phyloP scores from a whole-genome alignment of 2,329 filamentous ascomycete genomes.

The Rhinocladiella similis region DNA sequence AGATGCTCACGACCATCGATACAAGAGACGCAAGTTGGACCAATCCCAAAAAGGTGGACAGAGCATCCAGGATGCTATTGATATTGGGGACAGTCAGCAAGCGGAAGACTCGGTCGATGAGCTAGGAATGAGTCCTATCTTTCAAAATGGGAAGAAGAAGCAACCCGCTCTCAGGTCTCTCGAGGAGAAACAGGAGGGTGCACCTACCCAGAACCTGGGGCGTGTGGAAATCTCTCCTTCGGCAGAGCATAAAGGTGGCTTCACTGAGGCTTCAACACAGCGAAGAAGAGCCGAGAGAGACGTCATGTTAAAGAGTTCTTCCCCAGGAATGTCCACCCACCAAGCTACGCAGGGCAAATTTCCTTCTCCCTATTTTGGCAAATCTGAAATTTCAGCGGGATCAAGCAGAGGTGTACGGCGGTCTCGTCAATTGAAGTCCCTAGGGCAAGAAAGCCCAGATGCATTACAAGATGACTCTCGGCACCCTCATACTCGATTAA shows the following conservation, averaged over 20 bases:
- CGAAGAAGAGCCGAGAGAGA: slow-evolving; percentile 15
- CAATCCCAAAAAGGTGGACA: neutral
- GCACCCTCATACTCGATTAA: too few relatives aligned
- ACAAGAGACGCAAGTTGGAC: slow-evolving; percentile 19
- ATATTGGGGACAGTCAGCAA: slow-evolving; percentile 9
- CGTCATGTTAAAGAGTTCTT: slow-evolving; percentile 14
- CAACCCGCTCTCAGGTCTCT: neutral
- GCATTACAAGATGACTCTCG: slow-evolving; percentile 7
- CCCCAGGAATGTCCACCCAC: neutral
- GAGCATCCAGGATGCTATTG: slow-evolving; percentile 3
- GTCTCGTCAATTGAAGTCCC: neutral
- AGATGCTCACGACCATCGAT: slow-evolving; percentile 13
- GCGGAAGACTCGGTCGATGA: slow-evolving; percentile 20
- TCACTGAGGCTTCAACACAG: slow-evolving; percentile 17
- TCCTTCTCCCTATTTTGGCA: slow-evolving; percentile 14
- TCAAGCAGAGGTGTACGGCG: neutral
- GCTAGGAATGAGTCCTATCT: slow-evolving; percentile 11
- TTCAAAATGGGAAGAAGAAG: neutral
- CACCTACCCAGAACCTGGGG: too few relatives aligned
- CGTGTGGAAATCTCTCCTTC: neutral
- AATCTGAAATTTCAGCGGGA: neutral
- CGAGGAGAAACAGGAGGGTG: neutral
- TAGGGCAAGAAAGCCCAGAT: slow-evolving; percentile 18
- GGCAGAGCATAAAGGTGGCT: slow-evolving; percentile 12
- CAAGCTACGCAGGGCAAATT: neutral